Evolutionary conservation across 192 early-diverging fungal species (phyloP), one percentile per base, ranked within the genome.

Genomic region (Linnemannia exigua): DNA sequence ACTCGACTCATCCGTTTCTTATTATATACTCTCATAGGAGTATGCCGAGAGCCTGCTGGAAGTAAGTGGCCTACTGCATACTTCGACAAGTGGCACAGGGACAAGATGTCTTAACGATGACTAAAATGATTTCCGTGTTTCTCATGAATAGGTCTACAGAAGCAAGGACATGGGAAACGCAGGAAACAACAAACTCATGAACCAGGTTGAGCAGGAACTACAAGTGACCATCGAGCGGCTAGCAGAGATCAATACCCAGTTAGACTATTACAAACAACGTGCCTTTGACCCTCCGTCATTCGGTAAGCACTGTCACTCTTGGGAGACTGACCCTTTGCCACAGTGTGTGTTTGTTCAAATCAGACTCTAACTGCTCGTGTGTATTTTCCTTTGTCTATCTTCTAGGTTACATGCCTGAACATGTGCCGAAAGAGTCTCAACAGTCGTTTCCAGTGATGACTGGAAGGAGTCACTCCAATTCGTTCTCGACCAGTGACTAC

Each of bases 381-480:
- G 17, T 50, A 11, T 28, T 51, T 6, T 37, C 38, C 54, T 47
- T 9, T 48, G 31, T 5, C 69, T 58, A 0, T 22, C 25, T 44
- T n/a, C n/a, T 86, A 86, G 84, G 70, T 1, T 80, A 80, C 36
- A 44, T 79, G 36, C 74, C 84, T 15, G 84, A 86, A 0, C 72
- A 85, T 38, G 70, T 66, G 9, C 20, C 80, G 35, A 86, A 86
- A 47, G 84, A 86, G 9, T 74, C 77, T 1, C 68, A 86, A 14
- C 69, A 75, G 19, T 72, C 84, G 0, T 76, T 80, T 31, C 74
- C 78, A 22, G 75, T 51, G 22, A 33, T 66, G 8, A 77, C 74
- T 61, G 31, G 84, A 76, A 50, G 84, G 36, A 86, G 84, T 35
- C 84, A 86, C 63, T 86, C 84, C 38, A 86, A 86, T n/a, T 86